A percentile compares a stretch with the other conserved stretches of the same genome.
Evolutionary conservation across 148 eudicot genomes (phyloP).

Genomic region (Amaranthus palmeri): DNA sequence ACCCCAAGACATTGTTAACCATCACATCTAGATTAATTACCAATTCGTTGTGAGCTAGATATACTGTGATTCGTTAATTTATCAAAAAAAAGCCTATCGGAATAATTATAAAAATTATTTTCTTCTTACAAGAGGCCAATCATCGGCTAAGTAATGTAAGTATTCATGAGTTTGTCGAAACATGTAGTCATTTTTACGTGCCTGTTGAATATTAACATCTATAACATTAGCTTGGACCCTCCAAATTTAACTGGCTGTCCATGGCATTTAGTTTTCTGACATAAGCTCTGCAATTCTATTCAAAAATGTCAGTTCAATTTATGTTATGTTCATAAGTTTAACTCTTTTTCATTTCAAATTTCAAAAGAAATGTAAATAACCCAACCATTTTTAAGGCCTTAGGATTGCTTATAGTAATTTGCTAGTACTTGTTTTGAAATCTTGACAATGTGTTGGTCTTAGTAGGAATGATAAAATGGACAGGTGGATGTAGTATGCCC

Average conservation of each 20-base stretch:
- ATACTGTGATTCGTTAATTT: no score
- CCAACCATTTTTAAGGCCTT: no score
- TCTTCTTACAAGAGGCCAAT: not conserved
- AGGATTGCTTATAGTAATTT: no score
- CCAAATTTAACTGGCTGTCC: constrained; percentile 4
- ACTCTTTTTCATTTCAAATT: not conserved
- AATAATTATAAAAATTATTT: no score
- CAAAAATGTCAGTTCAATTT: not conserved
- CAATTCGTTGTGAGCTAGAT: no score
- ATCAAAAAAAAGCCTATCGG: no score
- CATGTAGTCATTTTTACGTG: constrained; percentile 9
- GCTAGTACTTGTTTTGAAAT: no score
- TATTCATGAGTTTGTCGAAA: constrained; percentile 11
- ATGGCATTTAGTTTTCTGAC: constrained; percentile 16
- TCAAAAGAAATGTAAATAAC: not conserved
- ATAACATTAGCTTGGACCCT: constrained; percentile 15
- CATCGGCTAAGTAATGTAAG: constrained; percentile 5
- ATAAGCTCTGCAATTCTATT: not conserved
- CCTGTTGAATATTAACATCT: constrained; percentile 6
- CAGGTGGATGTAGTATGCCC: no score
- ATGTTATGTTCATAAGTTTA: not conserved
- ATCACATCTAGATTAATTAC: no score
- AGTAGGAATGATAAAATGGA: no score
- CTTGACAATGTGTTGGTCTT: no score
- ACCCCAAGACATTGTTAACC: no score